Percentiles rank a stretch among this genome's conserved stretches.
These are phyloP conservation scores for Nicotiana undulata DNA, from an alignment of 257 asterid genomes.

Conservation along the genomic window DNA sequence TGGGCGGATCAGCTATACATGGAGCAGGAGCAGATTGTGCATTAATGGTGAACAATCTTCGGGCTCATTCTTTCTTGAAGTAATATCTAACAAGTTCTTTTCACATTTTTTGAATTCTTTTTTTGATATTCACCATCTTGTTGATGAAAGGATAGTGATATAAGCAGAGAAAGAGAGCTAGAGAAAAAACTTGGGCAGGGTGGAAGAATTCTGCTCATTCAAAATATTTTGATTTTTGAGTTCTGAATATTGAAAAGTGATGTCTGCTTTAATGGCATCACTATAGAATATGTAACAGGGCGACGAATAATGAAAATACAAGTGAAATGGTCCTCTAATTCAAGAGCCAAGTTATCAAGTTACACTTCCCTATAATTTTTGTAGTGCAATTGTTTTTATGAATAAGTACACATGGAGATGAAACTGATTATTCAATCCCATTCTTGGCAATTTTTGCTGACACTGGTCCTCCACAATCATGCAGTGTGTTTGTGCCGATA, in stretches of 20 bases:
- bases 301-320: background rate
- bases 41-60: constrained; percentile 8
- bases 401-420: background rate
- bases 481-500: too few relatives aligned
- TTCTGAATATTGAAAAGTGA: background rate
- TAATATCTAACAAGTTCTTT: constrained; percentile 2
- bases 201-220: constrained; percentile 18
- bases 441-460: background rate
- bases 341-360: background rate
- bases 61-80: constrained; percentile 4
- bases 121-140: constrained; percentile 6
- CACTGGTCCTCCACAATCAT: too few relatives aligned
- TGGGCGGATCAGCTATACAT: constrained; percentile 34
- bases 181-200: constrained; percentile 7
- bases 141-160: constrained; percentile 6
- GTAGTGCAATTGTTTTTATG: background rate
- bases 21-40: constrained; percentile 34
- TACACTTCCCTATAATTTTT: background rate
- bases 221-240: background rate
- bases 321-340: background rate
- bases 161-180: background rate
- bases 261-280: background rate
- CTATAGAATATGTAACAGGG: background rate
- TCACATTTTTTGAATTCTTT: constrained; percentile 18
- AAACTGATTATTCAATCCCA: background rate